Evolutionary conservation across 306 rosid species (phyloP).

Genomic region (Cotoneaster glaucophyllus): DNA sequence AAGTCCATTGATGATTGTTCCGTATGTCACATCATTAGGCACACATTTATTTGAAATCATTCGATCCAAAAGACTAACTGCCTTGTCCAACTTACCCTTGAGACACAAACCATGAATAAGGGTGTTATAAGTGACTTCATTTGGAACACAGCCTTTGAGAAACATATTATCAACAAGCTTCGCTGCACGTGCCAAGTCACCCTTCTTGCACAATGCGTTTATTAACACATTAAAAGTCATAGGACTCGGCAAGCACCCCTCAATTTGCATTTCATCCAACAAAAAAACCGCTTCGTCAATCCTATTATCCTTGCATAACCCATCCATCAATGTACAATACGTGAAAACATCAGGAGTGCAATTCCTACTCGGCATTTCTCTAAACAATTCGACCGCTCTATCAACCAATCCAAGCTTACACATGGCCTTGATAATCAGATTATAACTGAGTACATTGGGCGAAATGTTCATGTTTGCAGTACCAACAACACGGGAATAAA

Average conservation of each 20-base stretch:
- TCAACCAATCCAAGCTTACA: slow-evolving; percentile 83
- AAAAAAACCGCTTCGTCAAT: slow-evolving; percentile 72
- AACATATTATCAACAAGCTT: slow-evolving; percentile 89
- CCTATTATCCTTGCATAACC: slow-evolving; percentile 69
- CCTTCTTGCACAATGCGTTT: slow-evolving; percentile 70
- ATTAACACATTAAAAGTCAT: slow-evolving; percentile 74
- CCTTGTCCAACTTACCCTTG: slow-evolving; percentile 85
- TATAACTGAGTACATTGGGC: slow-evolving; percentile 68
- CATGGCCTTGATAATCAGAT: slow-evolving; percentile 73
- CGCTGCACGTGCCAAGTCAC: slow-evolving; percentile 66
- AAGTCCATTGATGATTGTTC: slow-evolving; percentile 76
- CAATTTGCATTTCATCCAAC: slow-evolving; percentile 90
- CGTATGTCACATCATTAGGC: slow-evolving; percentile 85
- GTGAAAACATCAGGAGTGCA: slow-evolving; percentile 69
- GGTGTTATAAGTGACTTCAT: slow-evolving; percentile 75
- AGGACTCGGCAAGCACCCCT: slow-evolving; percentile 62
- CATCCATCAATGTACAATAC: slow-evolving; percentile 77
- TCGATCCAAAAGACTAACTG: slow-evolving; percentile 54
- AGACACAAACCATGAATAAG: slow-evolving; percentile 80
- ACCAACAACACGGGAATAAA: slow-evolving; percentile 41
- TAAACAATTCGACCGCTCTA: slow-evolving; percentile 55
- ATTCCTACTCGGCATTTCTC: slow-evolving; percentile 57
- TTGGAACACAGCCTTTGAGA: slow-evolving; percentile 86
- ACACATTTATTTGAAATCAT: slow-evolving; percentile 65
- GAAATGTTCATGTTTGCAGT: slow-evolving; percentile 29